phyloP scores from a whole-genome alignment of 306 rosid genomes.

The Rosa lucieae region DNA sequence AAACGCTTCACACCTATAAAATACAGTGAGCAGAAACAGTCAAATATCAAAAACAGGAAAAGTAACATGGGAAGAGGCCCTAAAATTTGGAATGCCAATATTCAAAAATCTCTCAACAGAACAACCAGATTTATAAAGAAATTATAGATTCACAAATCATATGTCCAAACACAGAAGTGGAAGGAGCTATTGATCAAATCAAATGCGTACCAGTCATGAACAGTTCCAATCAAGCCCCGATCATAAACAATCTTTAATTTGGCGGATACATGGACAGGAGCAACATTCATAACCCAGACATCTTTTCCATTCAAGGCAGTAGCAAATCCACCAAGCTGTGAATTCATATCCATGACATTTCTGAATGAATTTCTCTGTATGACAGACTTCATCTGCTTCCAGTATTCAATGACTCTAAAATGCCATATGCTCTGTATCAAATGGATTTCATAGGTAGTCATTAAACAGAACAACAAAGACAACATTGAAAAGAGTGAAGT shows the following conservation, averaged over 20 bases:
- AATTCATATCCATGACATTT: constrained; percentile 69
- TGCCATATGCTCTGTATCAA: constrained; percentile 50
- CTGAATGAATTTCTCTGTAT: constrained; percentile 44
- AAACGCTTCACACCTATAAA: constrained; percentile 64
- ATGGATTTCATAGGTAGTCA: neutral
- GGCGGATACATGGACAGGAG: constrained; percentile 46
- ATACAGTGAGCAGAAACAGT: neutral
- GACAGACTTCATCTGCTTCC: constrained; percentile 61
- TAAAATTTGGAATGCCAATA: neutral
- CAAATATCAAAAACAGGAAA: constrained; percentile 5
- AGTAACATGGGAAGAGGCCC: neutral
- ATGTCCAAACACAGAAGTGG: constrained; percentile 4
- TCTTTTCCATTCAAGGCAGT: constrained; percentile 49
- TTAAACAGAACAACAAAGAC: neutral
- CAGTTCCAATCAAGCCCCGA: constrained; percentile 60
- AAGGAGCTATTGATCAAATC: neutral
- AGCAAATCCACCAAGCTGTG: constrained; percentile 65
- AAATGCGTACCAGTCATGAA: constrained; percentile 59
- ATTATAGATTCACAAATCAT: neutral
- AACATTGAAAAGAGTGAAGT: neutral
- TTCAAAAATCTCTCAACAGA: neutral
- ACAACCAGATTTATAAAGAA: neutral
- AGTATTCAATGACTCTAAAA: constrained; percentile 52
- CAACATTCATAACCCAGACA: constrained; percentile 67
- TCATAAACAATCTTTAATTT: constrained; percentile 53